phyloP scores from a whole-genome alignment of 1,139 yeast species.

The Oligophagozyma castellii region DNA sequence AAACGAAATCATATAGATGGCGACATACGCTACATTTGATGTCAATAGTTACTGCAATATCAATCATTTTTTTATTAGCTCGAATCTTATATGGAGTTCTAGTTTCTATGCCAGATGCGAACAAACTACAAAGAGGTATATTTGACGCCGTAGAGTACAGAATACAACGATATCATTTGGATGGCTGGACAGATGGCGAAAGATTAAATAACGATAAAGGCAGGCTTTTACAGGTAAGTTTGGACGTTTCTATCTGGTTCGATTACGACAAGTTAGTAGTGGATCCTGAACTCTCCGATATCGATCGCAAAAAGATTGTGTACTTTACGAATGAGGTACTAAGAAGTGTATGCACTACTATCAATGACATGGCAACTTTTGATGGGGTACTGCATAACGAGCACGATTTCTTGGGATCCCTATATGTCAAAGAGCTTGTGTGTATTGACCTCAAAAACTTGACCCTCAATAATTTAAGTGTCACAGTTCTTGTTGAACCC shows the following conservation, averaged over 20 bases:
- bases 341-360: conserved; percentile 12
- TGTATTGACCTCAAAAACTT: conserved; percentile 15
- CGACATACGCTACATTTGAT: too few relatives aligned
- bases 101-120: too few relatives aligned
- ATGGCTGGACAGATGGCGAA: conserved; percentile 19
- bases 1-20: too few relatives aligned
- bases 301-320: conserved; percentile 8
- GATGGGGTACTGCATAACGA: too few relatives aligned
- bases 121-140: too few relatives aligned
- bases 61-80: too few relatives aligned
- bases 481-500: conserved; percentile 17
- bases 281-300: conserved; percentile 2
- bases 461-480: conserved; percentile 10
- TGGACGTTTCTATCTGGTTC: conserved; percentile 9
- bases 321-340: conserved; percentile 11
- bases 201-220: conserved; percentile 14
- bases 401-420: conserved; percentile 9
- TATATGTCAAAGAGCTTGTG: conserved; percentile 10
- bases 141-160: too few relatives aligned
- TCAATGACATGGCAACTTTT: conserved; percentile 16
- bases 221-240: conserved; percentile 14
- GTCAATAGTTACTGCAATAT: too few relatives aligned
- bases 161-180: conserved; percentile 12
- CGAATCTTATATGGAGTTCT: too few relatives aligned
- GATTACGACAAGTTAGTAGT: conserved; percentile 12